Base-by-base conservation (phyloP, 768 basidiomycete genomes). In the Fistulinella prunicolor region DNA sequence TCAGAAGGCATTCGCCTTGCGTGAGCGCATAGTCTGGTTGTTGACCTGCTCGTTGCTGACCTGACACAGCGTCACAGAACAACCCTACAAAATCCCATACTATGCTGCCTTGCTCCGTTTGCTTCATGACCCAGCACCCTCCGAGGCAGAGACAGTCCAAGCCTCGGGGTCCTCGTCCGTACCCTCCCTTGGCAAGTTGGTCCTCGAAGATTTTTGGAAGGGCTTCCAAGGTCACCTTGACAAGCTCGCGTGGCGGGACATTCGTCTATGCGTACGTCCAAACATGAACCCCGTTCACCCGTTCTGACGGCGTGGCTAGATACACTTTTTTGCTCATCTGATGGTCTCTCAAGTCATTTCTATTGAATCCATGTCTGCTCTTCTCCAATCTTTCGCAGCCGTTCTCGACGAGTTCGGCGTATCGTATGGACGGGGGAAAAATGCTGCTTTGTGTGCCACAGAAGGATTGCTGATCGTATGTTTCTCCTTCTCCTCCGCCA, bases 311-410 rank as follows among this genome's bases (percentile, higher is more conserved):
- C 40, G 5, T 29, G 13, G 29, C 42, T 32, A 98, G 94, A 85
- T 97, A 13, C 90, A 93, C 52, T 89, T 98, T 66, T 96, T 98
- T 61, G 86, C 94, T 2, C 89, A 94, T 60, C 69, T 96, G 38
- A 85, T 89, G 24, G 76, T 86, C 3, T 82, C 90, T 2, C 78
- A 79, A 46, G 69, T 94, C 2, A 78, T 97, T 42, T 83, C 89
- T 3, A 65, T 82, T 0, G 79, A 84, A 9, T 94, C 94, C 3
- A 81, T 97, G 75, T 72, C 87, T 37, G 77, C 82, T 7, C 79
- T 96, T 23, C 76, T 96, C 21, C 83, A 86, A 54, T 87, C 93
- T 0, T 90, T 96, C 64, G 82, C 84, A 3, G 76, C 85, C 1
- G 94, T 95, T 3, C 73, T 96, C 17, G 89, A 93, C 59, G 92